These are phyloP conservation scores for Pythium chondricola DNA, from an alignment of 352 stramenopile species.

Conservation along the genomic window DNA sequence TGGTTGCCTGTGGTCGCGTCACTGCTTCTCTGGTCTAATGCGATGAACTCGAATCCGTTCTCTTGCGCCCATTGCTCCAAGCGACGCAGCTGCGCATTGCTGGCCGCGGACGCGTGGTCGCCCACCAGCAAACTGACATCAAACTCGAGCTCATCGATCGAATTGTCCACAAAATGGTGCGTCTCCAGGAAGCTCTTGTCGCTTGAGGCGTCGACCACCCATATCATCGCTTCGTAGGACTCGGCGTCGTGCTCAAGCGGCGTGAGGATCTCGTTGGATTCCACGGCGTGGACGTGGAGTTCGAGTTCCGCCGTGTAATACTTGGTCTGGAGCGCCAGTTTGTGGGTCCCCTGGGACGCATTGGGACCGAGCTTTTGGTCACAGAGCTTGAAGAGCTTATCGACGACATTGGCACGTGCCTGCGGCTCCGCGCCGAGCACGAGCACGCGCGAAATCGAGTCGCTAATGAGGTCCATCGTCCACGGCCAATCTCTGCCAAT, in stretches of 20 bases:
- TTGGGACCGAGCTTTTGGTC: conserved; percentile 9
- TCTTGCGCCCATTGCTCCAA: conserved; percentile 39
- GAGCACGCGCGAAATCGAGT: conserved; percentile 23
- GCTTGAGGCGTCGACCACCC: conserved; percentile 35
- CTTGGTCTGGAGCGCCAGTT: conserved; percentile 40
- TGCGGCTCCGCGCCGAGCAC: conserved; percentile 33
- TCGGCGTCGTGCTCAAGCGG: conserved; percentile 31
- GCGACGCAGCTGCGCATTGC: conserved; percentile 4
- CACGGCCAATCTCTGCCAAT: not conserved
- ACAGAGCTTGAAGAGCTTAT: conserved; percentile 28
- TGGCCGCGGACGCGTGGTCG: conserved; percentile 12
- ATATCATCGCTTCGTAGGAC: conserved; percentile 59
- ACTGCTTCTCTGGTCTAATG: not conserved
- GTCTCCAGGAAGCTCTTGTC: conserved; percentile 40
- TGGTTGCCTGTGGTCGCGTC: not conserved
- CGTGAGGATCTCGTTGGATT: conserved; percentile 28
- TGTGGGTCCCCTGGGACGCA: conserved; percentile 6
- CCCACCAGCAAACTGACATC: conserved; percentile 56
- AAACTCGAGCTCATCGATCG: conserved; percentile 42
- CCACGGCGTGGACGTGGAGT: conserved; percentile 40
- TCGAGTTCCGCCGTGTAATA: conserved; percentile 62
- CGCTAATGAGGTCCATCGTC: conserved; percentile 1
- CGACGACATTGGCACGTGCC: conserved; percentile 16
- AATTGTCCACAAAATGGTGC: conserved; percentile 30
- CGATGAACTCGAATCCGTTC: conserved; percentile 57